These are phyloP conservation scores for Penicillium lagena DNA, from an alignment of 495 filamentous ascomycete species.

Conservation along the genomic window DNA sequence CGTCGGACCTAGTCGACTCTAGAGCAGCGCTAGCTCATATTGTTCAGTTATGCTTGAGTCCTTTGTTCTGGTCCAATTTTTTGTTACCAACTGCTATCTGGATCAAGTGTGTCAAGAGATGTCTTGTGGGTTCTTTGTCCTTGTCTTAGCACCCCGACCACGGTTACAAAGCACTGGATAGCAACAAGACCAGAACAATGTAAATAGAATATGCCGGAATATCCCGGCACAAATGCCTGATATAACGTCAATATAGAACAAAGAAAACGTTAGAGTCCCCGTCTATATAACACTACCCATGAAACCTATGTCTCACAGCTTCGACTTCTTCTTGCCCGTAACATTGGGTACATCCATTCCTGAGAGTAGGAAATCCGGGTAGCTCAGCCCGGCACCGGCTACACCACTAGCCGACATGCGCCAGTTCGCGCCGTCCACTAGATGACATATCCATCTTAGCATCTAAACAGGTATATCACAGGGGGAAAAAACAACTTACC, in stretches of 20 bases:
- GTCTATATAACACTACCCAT: not conserved
- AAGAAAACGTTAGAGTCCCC: not conserved
- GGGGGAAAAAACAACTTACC: conserved; percentile 26
- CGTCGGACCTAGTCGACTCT: too few species aligned
- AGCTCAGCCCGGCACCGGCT: conserved; percentile 30
- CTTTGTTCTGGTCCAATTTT: too few species aligned
- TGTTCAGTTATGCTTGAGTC: too few species aligned
- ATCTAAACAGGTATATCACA: not conserved
- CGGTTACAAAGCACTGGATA: too few species aligned
- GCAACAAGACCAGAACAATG: too few species aligned
- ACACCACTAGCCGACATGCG: conserved; percentile 40
- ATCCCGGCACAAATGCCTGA: too few species aligned
- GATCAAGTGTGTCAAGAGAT: too few species aligned
- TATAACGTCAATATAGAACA: not conserved
- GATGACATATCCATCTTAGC: not conserved
- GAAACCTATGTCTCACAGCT: conserved; percentile 39
- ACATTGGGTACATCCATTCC: conserved; percentile 50
- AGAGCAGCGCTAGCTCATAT: too few species aligned
- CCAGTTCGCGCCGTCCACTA: conserved; percentile 43
- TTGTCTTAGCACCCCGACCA: too few species aligned
- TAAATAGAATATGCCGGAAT: too few species aligned
- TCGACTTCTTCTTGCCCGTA: conserved; percentile 55
- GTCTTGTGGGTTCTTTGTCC: too few species aligned
- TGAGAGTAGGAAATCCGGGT: conserved; percentile 60
- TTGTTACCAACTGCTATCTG: too few species aligned